Evolutionary conservation across 2,329 filamentous ascomycete genomes (phyloP).

Genomic region (Venturia pyrina): DNA sequence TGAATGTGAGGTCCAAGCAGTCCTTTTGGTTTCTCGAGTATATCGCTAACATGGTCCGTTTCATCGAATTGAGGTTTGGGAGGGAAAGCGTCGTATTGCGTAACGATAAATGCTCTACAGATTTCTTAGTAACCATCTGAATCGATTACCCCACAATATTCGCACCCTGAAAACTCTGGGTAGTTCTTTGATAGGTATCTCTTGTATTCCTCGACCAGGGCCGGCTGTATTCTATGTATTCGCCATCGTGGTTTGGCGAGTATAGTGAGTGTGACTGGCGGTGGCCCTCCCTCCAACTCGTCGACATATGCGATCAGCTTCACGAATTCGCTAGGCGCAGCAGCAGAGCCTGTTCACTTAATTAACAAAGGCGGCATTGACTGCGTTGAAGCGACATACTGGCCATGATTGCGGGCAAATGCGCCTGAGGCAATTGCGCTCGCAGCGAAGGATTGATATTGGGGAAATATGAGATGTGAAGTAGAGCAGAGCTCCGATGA

Average conservation of each 20-base stretch:
- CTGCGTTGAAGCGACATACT: neutral
- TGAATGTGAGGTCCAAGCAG: neutral
- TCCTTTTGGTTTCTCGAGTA: neutral
- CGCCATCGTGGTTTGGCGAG: neutral
- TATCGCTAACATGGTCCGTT: neutral
- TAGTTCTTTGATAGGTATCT: neutral
- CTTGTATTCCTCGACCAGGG: neutral
- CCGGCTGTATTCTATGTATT: neutral
- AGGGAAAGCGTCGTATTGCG: neutral
- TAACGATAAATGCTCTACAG: neutral
- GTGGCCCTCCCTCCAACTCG: neutral
- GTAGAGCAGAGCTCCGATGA: neutral
- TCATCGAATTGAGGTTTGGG: neutral
- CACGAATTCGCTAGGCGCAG: neutral
- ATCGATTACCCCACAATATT: neutral
- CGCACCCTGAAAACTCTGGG: neutral
- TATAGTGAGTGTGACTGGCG: neutral
- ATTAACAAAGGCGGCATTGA: neutral
- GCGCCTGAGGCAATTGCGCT: neutral
- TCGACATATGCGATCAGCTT: neutral
- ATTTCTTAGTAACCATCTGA: neutral
- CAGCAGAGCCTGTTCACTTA: neutral
- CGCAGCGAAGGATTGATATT: neutral
- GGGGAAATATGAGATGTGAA: neutral
- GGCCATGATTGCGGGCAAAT: neutral